Conservation (phyloP, 257 asterid species). For the Solanum medicagineum region DNA sequence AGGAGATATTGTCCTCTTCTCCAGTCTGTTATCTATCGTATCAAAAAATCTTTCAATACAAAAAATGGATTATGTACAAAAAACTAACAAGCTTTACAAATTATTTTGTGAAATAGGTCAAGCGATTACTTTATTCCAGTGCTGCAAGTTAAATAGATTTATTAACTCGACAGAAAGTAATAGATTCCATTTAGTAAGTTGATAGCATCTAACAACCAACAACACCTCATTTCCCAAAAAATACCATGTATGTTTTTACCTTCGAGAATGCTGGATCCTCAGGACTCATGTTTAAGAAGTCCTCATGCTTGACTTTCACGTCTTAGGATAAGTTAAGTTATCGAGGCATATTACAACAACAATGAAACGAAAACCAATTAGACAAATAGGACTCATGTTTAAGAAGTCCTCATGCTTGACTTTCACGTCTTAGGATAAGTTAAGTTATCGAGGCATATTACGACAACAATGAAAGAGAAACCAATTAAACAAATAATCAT, state of each 20-base stretch:
- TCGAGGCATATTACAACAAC: neutral
- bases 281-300: slow-evolving; percentile 69
- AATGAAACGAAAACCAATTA: neutral
- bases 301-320: slow-evolving; percentile 58
- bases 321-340: slow-evolving; percentile 58
- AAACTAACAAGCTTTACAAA: neutral
- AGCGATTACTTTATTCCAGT: neutral
- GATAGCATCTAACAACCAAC: neutral
- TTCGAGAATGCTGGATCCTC: slow-evolving; percentile 49
- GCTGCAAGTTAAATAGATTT: neutral
- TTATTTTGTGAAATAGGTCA: neutral
- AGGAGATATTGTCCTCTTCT: neutral
- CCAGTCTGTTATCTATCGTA: neutral
- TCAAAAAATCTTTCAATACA: neutral
- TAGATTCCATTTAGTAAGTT: neutral
- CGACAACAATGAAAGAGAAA: neutral
- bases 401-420: slow-evolving; percentile 73
- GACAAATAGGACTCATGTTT: slow-evolving; percentile 32
- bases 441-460: slow-evolving; percentile 24
- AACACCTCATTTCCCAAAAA: neutral
- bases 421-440: slow-evolving; percentile 52
- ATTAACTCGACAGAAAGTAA: neutral
- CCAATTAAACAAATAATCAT: neutral
- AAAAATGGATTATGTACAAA: neutral
- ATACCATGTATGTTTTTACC: slow-evolving; percentile 22